Base-by-base conservation (phyloP, 2,329 filamentous ascomycete species). In the Alternaria rosae region DNA sequence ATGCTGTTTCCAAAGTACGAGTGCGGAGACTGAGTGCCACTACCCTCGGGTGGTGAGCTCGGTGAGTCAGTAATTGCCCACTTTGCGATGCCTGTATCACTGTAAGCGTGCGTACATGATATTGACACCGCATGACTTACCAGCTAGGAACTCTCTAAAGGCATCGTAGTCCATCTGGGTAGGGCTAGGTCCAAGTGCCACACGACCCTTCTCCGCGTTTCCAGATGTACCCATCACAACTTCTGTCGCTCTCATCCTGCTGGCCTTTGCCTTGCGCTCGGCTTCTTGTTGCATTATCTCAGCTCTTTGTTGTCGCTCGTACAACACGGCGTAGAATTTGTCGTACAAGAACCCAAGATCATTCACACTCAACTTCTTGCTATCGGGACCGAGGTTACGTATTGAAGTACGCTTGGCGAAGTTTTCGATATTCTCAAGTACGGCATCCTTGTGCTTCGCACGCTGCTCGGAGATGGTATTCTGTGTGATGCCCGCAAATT, bases 391-490 rank as follows among this genome's bases (percentile, higher is more conserved):
- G 25, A 99, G 87, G 72, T 99, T 99, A 35, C 95, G 88, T 65
- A 99, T 97, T 1, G 94, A 96, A 3, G 95, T 99, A 67, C 95
- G 89, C 82, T 98, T 99, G 54, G 95, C 93, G 75, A 99, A 99
- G 71, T 89, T 97, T 81, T 98, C 95, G 74, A 99, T 98, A 68
- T 94, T 97, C 78, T 93, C 93, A 58, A 99, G 85, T 30, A 99
- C 95, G 0, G 92, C 91, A 74, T 95, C 92, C 80, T 98, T 98
- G 80, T 98, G 96, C 80, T 94, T 97, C 42, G 92, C 85, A 21
- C 95, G 89, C 75, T 96, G 86, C 68, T 98, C 95, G 1, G 91
- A 91, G 63, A 99, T 94, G 53, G 91, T 97, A 75, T 89, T 91
- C 76, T 99, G 94, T 0, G 95, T 99, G 70, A 99, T 97, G 42